Evolutionary conservation across 2,329 filamentous ascomycete genomes (phyloP).

Genomic region (Hirsutella minnesotensis): DNA sequence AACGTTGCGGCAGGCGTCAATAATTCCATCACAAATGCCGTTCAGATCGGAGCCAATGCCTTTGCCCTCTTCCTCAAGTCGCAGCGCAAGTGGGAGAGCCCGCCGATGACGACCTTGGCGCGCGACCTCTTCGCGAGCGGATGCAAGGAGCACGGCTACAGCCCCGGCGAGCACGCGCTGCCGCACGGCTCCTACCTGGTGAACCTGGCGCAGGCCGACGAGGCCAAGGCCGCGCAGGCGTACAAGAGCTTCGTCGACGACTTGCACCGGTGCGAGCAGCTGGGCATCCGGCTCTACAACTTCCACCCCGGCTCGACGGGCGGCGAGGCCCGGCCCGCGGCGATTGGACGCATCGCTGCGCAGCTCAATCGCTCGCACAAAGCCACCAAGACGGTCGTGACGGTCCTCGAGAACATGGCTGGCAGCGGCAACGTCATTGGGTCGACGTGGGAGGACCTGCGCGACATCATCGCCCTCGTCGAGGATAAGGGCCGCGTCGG

Average conservation of each 20-base stretch:
- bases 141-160: constrained; percentile 59
- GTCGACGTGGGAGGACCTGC: constrained; percentile 72
- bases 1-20: constrained; percentile 55
- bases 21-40: constrained; percentile 68
- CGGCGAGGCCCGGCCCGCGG: constrained; percentile 52
- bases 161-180: constrained; percentile 60
- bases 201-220: constrained; percentile 80
- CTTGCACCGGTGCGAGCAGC: constrained; percentile 67
- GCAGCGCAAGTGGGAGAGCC: constrained; percentile 87
- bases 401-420: constrained; percentile 92
- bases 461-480: constrained; percentile 69
- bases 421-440: constrained; percentile 81
- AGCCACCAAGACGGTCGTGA: constrained; percentile 64
- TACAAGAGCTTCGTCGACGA: constrained; percentile 83
- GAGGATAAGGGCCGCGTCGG: constrained; percentile 76
- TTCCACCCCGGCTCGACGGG: constrained; percentile 88
- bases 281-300: constrained; percentile 91
- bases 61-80: constrained; percentile 95
- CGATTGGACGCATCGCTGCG: constrained; percentile 65
- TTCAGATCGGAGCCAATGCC: constrained; percentile 78
- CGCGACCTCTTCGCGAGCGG: constrained; percentile 56
- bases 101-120: constrained; percentile 58
- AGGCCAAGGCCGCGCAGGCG: constrained; percentile 70
- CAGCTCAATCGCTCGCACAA: constrained; percentile 74
- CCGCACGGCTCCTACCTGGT: constrained; percentile 95